Evolutionary conservation across 2,329 filamentous ascomycete genomes (phyloP), one percentile per base, ranked within the genome.

Genomic region (Chaetothyriales sp.): DNA sequence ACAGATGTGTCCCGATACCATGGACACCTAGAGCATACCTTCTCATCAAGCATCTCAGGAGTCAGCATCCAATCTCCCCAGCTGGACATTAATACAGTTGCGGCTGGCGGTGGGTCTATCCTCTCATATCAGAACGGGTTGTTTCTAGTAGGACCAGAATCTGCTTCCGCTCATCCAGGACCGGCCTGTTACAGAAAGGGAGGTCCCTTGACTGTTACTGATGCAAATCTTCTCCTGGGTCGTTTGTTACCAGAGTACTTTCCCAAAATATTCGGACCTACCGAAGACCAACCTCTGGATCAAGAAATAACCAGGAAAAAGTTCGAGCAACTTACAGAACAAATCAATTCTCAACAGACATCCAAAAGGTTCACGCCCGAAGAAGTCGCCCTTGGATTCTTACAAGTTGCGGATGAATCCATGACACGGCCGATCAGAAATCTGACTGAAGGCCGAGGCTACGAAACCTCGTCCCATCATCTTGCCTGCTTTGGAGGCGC

Each of bases 181-280:
- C 89, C 89, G 8, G 87, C 87, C 0, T 95, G 89, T 60, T 95
- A 95, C 67, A 78, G 89, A 29, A 95, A 95, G 67, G 86, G 84
- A 0, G 89, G 89, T 0, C 89, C 89, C 3, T 75, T 89, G 4
- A 92, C 89, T 0, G 89, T 95, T n/a, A 95, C 89, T 0, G 89
- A 95, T 64, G 89, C 89, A 1, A 95, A 95, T 60, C 67, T 95
- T 5, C 87, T 87, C 61, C 78, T 95, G 0, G 89, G 89, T 0
- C 78, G 89, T 43, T 65, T 69, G 43, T 60, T 67, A 40, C 71
- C 59, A 0, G 86, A 94, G 56, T 94, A 92, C 73, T 95, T 95
- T 63, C 89, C 89, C 0, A 89, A 86, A 63, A 94, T 95, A 51
- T 95, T 95, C 62, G 89, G 89, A 43, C 82, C 85, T 64, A 82